phyloP scores from a whole-genome alignment of 768 basidiomycete species.

The Tylopilus subfusipes region DNA sequence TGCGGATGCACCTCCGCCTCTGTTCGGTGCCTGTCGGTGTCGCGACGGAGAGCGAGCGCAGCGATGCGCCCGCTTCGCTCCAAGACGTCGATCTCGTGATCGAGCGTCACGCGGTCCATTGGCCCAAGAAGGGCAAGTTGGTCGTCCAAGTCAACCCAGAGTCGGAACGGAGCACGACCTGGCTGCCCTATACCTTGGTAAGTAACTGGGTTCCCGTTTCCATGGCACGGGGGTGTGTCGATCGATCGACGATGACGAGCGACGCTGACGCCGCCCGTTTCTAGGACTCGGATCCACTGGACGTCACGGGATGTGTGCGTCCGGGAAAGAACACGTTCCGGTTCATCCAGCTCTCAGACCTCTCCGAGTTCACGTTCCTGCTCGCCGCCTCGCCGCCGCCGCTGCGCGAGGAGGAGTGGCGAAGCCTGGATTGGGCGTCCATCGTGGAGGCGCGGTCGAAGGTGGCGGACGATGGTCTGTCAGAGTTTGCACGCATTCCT shows the following conservation, averaged over 20 bases:
- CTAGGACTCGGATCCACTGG: slow-evolving; percentile 33
- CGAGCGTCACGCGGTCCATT: slow-evolving; percentile 25
- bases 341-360: slow-evolving; percentile 46
- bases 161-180: slow-evolving; percentile 32
- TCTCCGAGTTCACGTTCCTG: slow-evolving; percentile 43
- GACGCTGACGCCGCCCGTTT: neutral
- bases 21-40: slow-evolving; percentile 17
- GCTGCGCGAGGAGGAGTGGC: slow-evolving; percentile 23
- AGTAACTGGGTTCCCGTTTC: slow-evolving; percentile 6
- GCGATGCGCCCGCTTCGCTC: neutral
- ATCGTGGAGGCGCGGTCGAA: neutral
- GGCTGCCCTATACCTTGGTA: slow-evolving; percentile 45
- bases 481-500: slow-evolving; percentile 20
- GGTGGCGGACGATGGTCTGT: neutral
- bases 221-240: too few species aligned
- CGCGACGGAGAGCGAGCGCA: neutral
- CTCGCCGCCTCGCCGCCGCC: slow-evolving; percentile 37
- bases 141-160: slow-evolving; percentile 45
- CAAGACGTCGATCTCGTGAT: slow-evolving; percentile 8
- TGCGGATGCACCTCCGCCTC: slow-evolving; percentile 21
- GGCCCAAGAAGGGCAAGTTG: slow-evolving; percentile 46
- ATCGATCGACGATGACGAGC: too few species aligned
- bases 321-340: slow-evolving; percentile 47
- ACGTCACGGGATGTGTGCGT: slow-evolving; percentile 40
- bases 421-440: slow-evolving; percentile 24